A percentile compares a stretch with the other conserved stretches of the same genome.
These are phyloP conservation scores for Nothophaeocryptopus gaeumannii DNA, from an alignment of 2,329 filamentous ascomycete genomes.

Conservation along the genomic window DNA sequence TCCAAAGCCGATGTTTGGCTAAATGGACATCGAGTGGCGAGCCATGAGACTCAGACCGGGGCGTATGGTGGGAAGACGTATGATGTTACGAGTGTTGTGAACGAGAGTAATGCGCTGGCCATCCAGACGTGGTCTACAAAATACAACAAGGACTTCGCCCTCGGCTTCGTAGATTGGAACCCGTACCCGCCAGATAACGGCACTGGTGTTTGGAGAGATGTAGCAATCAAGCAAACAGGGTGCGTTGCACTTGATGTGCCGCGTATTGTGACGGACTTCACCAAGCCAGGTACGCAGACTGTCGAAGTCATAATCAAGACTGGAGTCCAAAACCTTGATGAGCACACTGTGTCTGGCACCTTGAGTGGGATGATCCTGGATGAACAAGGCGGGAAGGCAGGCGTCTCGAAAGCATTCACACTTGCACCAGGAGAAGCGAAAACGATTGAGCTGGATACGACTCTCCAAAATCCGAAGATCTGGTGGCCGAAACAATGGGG, in stretches of 20 bases:
- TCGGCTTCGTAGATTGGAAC: slow-evolving; percentile 14
- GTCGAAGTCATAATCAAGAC: slow-evolving; percentile 8
- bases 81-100: slow-evolving; percentile 8
- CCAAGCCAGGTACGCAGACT: not conserved
- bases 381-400: not conserved
- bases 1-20: slow-evolving; percentile 15
- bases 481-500: slow-evolving; percentile 16
- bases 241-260: not conserved
- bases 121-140: slow-evolving; percentile 8
- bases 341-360: not conserved
- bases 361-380: slow-evolving; percentile 2
- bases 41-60: slow-evolving; percentile 5
- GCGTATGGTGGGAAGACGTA: slow-evolving; percentile 15
- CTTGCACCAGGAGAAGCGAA: not conserved
- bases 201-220: slow-evolving; percentile 12
- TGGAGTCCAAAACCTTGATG: slow-evolving; percentile 7
- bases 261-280: slow-evolving; percentile 5
- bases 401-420: slow-evolving; percentile 1
- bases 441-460: slow-evolving; percentile 1
- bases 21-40: slow-evolving; percentile 5
- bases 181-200: slow-evolving; percentile 15
- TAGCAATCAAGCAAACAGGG: slow-evolving; percentile 6
- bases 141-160: slow-evolving; percentile 10
- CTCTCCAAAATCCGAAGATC: slow-evolving; percentile 2
- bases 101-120: slow-evolving; percentile 1